Conservation (phyloP, 805 yeast genomes). For the Saccharomyces jurei region DNA sequence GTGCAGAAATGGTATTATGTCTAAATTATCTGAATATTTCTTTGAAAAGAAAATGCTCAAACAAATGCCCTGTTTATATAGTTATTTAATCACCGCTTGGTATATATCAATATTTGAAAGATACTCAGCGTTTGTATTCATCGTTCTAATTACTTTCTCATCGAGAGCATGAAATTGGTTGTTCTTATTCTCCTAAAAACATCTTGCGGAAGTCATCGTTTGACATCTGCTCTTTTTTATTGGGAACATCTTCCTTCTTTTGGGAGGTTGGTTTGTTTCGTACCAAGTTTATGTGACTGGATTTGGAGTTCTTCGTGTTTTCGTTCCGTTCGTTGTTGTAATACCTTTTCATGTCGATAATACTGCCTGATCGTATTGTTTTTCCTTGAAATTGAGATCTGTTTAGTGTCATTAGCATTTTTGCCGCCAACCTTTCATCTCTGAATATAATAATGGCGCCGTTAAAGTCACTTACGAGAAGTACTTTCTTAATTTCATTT, state of each 20-base stretch:
- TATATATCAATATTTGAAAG: not conserved
- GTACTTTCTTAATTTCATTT: slow-evolving; percentile 32
- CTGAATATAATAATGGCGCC: slow-evolving; percentile 47
- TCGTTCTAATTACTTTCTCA: not conserved
- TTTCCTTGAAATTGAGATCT: slow-evolving; percentile 34
- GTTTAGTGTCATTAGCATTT: slow-evolving; percentile 37
- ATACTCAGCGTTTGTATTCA: not conserved
- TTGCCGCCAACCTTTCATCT: slow-evolving; percentile 41
- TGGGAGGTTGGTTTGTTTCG: not conserved
- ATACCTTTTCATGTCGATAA: slow-evolving; percentile 24
- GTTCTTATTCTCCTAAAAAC: slow-evolving; percentile 23
- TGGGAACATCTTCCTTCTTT: not conserved
- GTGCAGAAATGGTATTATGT: slow-evolving; percentile 32
- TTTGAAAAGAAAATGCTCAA: not conserved
- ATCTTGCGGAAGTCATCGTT: slow-evolving; percentile 35
- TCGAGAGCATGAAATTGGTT: not conserved
- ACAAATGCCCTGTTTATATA: not conserved
- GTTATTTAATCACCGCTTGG: not conserved
- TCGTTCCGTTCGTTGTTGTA: not conserved
- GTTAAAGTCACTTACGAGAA: slow-evolving; percentile 37
- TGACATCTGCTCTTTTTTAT: not conserved
- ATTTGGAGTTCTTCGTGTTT: not conserved
- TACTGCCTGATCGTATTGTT: slow-evolving; percentile 28
- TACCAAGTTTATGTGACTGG: not conserved
- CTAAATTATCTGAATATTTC: not conserved